Base-by-base conservation (phyloP, 148 eudicot genomes). In the Fagopyrum homotropicum region DNA sequence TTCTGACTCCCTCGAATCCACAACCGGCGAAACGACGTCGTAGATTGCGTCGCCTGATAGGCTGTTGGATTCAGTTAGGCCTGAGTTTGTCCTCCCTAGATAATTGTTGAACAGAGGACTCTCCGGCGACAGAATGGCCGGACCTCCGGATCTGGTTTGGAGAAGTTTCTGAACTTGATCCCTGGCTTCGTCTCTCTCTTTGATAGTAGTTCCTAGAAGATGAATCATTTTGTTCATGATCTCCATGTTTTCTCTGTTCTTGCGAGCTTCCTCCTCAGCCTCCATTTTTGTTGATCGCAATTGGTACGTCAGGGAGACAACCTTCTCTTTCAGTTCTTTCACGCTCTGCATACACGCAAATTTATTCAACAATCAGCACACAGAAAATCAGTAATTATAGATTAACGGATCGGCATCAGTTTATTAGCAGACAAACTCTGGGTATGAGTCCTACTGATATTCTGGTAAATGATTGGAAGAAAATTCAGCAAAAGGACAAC, bases 141-240 rank as follows among this genome's bases (percentile, higher is more conserved):
- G 48, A 1, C 72, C 59, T 63, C 54, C 76, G 74, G 40, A 45
- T 9, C 74, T 22, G 35, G 50, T 86, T 81, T 78, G 81, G 44
- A 85, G 82, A 2, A 89, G 59, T 60, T 82, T 82, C 16, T 83
- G 77, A 47, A 92, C 79, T 54, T 92, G 85, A 15, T 80, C 72
- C 73, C 76, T 84, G 12, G 97, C 92, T 80, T 92, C 89, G 78
- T 92, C 97, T 77, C 95, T 81, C 83, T 92, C 97, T 30, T 83
- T 87, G 61, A 60, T 68, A 45, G 83, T 79, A 16, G 69, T 59
- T 43, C 84, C 83, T 3, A 92, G 43, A 46, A 84, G 76, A 15
- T 82, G 77, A 40, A 87, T 50, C 29, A 88, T 51, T 72, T 85
- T 83, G 44, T 79, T 82, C 72, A 83, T 69, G 7, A 69, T 48